A percentile compares a stretch with the other conserved stretches of the same genome.
These are phyloP conservation scores for Kuraishia cidri DNA, from an alignment of 805 yeast species.

Conservation along the genomic window DNA sequence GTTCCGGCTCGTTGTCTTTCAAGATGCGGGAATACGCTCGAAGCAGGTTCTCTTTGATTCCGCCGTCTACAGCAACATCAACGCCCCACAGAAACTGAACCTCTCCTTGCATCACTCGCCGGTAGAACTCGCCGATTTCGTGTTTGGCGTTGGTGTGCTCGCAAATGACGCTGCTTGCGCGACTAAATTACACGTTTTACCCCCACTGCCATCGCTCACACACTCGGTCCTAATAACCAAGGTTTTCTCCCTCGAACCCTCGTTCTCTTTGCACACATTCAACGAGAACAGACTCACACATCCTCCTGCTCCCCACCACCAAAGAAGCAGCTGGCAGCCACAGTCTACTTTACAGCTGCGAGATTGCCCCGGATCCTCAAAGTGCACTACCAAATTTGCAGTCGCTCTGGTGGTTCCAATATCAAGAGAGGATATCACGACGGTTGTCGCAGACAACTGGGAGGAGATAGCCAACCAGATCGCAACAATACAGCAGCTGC, in stretches of 20 bases:
- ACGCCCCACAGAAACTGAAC: conserved; percentile 7
- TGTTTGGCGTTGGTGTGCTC: conserved; percentile 49
- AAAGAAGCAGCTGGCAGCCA: conserved; percentile 30
- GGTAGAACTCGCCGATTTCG: conserved; percentile 37
- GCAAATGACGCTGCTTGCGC: conserved; percentile 31
- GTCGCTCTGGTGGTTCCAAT: conserved; percentile 41
- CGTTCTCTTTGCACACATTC: no score
- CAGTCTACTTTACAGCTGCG: conserved; percentile 26
- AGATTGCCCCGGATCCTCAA: conserved; percentile 7
- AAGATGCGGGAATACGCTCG: conserved; percentile 41
- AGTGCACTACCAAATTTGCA: conserved; percentile 27
- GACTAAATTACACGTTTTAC: conserved; percentile 39
- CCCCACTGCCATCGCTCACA: conserved; percentile 27
- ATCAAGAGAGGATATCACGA: conserved; percentile 23
- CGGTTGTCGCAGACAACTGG: conserved; percentile 41
- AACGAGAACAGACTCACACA: no score
- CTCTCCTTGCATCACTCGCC: conserved; percentile 28
- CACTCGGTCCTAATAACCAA: conserved; percentile 34
- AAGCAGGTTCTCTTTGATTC: conserved; percentile 44
- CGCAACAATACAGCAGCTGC: conserved; percentile 26
- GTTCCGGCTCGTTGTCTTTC: conserved; percentile 36
- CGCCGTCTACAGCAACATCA: conserved; percentile 9
- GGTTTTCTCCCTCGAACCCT: conserved; percentile 18
- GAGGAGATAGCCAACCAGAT: conserved; percentile 30
- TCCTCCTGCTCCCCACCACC: no score